Evolutionary conservation across 495 filamentous ascomycete genomes (phyloP).

Genomic region (Annulohypoxylon moriforme): DNA sequence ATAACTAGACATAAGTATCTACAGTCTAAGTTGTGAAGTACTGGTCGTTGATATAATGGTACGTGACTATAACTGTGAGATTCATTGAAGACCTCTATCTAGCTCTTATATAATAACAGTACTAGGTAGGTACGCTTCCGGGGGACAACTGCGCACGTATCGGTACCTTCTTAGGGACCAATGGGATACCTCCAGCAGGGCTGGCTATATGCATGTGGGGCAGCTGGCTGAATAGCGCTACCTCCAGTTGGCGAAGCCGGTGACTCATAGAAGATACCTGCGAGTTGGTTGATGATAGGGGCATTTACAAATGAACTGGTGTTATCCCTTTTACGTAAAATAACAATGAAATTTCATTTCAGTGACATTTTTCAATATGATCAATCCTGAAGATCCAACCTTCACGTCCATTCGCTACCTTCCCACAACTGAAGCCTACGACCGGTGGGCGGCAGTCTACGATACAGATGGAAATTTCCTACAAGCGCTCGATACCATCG

Average conservation of each 20-base stretch:
- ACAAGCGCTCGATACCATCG: conserved; percentile 72
- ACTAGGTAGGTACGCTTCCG: no score
- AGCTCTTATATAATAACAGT: no score
- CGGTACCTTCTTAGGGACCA: not conserved
- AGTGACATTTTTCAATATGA: conserved; percentile 3
- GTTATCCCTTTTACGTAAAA: no score
- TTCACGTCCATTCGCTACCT: conserved; percentile 40
- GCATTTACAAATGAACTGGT: not conserved
- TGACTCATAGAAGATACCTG: conserved; percentile 23
- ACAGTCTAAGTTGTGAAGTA: no score
- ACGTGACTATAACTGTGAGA: no score
- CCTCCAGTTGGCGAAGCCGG: conserved; percentile 1
- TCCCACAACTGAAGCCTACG: conserved; percentile 50
- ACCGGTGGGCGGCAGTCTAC: conserved; percentile 60
- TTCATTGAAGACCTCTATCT: no score
- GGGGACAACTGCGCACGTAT: not conserved
- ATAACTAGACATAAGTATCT: no score
- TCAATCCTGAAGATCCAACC: conserved; percentile 12
- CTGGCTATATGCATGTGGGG: not conserved
- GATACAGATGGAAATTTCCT: conserved; percentile 81
- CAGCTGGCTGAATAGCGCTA: not conserved
- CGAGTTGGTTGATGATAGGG: not conserved
- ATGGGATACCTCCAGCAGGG: not conserved
- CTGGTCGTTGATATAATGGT: no score
- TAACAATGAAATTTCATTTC: no score